Percentiles rank a stretch among this genome's conserved stretches.
phyloP scores from a whole-genome alignment of 2,329 filamentous ascomycete species.

The Aurifilum marmelostoma region DNA sequence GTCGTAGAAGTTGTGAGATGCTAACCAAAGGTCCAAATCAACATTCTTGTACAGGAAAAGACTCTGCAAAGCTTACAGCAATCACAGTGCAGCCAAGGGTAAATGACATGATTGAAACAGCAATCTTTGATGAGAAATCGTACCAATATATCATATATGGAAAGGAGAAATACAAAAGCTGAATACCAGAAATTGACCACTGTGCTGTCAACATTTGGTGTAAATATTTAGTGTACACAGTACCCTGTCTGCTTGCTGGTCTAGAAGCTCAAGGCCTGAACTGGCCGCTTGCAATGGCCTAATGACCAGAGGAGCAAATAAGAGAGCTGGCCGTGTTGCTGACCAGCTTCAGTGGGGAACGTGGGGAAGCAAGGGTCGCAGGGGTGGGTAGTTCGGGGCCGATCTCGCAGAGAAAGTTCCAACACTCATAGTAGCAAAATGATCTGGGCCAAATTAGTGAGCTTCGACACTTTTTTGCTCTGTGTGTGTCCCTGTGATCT shows the following conservation, averaged over 20 bases:
- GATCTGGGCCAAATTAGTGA: background rate
- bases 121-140: background rate
- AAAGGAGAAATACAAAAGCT: no score
- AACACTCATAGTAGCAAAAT: conserved; percentile 1
- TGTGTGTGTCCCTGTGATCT: conserved; percentile 36
- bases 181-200: background rate
- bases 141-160: no score
- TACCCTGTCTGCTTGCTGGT: background rate
- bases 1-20: no score
- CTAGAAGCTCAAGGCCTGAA: background rate
- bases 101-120: background rate
- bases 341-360: conserved; percentile 14
- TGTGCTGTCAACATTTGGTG: background rate
- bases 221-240: background rate
- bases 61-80: background rate
- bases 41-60: no score
- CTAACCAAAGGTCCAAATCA: background rate
- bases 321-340: conserved; percentile 6
- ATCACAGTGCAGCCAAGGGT: background rate
- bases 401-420: conserved; percentile 27
- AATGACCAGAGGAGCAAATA: conserved; percentile 8
- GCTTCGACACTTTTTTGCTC: background rate
- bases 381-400: conserved; percentile 19
- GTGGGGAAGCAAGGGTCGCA: conserved; percentile 9
- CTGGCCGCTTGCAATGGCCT: background rate